Evolutionary conservation across 139 green algal genomes (phyloP).

Genomic region (Trebouxia sp.): DNA sequence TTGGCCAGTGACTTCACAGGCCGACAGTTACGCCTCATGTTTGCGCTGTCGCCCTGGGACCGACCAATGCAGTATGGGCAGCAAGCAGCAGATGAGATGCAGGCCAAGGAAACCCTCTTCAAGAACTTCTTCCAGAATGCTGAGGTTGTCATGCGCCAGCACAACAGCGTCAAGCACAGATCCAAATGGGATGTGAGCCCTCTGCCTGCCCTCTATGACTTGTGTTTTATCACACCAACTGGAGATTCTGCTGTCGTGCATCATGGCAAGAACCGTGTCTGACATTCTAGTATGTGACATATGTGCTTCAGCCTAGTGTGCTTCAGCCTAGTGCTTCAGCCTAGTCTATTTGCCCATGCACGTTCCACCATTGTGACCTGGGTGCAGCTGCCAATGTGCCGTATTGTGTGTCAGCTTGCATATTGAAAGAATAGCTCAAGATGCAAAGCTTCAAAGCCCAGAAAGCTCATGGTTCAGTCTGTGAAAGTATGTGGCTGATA

Average conservation of each 20-base stretch:
- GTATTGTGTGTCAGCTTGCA: too few species aligned
- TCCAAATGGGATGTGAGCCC: constrained; percentile 34
- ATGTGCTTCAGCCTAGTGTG: too few species aligned
- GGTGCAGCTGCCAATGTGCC: too few species aligned
- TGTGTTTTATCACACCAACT: too few species aligned
- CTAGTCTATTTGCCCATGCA: too few species aligned
- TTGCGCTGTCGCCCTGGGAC: constrained; percentile 90
- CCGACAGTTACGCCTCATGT: constrained; percentile 94
- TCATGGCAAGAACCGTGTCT: neutral
- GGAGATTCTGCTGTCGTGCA: neutral
- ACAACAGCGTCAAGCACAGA: neutral
- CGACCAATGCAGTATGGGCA: constrained; percentile 69
- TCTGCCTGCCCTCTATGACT: neutral
- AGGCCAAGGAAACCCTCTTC: constrained; percentile 63
- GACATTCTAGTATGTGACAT: too few species aligned
- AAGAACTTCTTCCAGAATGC: constrained; percentile 96
- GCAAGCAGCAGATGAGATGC: constrained; percentile 43
- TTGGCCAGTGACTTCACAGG: constrained; percentile 73
- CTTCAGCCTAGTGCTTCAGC: too few species aligned
- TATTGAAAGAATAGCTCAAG: too few species aligned
- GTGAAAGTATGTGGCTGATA: too few species aligned
- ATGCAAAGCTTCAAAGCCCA: too few species aligned
- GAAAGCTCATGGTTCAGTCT: too few species aligned
- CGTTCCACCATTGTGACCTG: too few species aligned
- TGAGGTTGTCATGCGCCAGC: constrained; percentile 70